Conservation (phyloP, 306 rosid genomes). For the Castanospermum australe region DNA sequence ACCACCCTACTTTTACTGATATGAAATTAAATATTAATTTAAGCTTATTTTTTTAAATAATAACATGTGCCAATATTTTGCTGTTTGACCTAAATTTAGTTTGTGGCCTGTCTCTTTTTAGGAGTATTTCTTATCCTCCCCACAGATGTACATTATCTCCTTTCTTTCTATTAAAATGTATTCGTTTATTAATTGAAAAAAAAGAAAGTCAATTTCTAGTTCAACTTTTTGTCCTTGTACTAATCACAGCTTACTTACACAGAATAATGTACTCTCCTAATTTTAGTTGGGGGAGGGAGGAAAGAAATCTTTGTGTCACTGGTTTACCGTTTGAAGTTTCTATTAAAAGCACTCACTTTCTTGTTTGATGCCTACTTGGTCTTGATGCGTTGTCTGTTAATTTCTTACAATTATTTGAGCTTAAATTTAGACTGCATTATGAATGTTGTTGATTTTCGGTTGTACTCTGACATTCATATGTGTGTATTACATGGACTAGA, state of each 20-base stretch:
- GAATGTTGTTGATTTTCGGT: not conserved
- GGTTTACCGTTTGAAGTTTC: not conserved
- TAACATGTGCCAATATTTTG: not conserved
- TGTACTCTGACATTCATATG: constrained; percentile 2
- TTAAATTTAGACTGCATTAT: not conserved
- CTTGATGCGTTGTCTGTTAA: not conserved
- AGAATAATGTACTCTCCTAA: not conserved
- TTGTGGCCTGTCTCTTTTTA: not conserved
- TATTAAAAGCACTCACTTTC: not conserved
- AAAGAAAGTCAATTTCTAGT: not conserved
- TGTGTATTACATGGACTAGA: not conserved
- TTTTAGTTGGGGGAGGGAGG: not conserved
- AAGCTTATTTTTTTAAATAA: not conserved
- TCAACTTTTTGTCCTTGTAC: not conserved
- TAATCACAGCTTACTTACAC: not conserved
- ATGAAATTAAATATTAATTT: not conserved
- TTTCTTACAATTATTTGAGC: constrained; percentile 7
- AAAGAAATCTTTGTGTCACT: not conserved
- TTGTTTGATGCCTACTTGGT: not conserved
- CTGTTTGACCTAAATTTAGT: not conserved
- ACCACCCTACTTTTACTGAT: not conserved
- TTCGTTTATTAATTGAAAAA: not conserved
- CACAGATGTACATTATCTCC: not conserved
- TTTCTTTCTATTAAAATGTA: not conserved
- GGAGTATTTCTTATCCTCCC: not conserved